Conservation (phyloP, 345 rosid species). For the Salix purpurea region DNA sequence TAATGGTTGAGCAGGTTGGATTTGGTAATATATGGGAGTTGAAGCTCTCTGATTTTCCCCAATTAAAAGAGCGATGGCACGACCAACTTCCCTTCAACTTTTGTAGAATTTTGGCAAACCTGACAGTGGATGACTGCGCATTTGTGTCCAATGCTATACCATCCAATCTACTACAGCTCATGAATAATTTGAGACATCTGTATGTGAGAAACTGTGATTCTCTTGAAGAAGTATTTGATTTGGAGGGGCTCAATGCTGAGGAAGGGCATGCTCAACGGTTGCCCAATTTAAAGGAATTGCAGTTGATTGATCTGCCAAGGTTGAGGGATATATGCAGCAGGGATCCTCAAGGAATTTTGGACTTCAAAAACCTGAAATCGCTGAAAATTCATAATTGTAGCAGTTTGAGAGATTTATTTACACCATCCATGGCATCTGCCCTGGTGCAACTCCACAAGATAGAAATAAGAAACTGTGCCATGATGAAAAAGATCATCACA, state of each 20-base stretch:
- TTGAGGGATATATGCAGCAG: neutral
- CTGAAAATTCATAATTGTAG: slow-evolving; percentile 2
- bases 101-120: neutral
- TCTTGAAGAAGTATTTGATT: slow-evolving; percentile 4
- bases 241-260: neutral
- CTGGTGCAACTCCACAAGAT: neutral
- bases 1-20: neutral
- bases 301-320: slow-evolving; percentile 3
- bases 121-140: neutral
- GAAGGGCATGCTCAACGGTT: neutral
- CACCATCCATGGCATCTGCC: neutral
- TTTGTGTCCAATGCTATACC: neutral
- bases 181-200: neutral
- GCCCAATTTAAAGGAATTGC: neutral
- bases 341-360: neutral
- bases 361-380: neutral
- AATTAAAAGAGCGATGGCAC: slow-evolving; percentile 3
- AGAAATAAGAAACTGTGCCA: neutral
- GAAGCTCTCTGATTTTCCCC: slow-evolving; percentile 1
- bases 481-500: neutral
- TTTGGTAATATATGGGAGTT: neutral
- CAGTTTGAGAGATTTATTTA: slow-evolving; percentile 5
- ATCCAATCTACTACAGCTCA: neutral
- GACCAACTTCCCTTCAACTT: neutral
- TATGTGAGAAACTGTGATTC: slow-evolving; percentile 1